Percentiles rank a stretch among this genome's conserved stretches.
Evolutionary conservation across 257 asterid genomes (phyloP).

Genomic region (Nicotiana knightiana): DNA sequence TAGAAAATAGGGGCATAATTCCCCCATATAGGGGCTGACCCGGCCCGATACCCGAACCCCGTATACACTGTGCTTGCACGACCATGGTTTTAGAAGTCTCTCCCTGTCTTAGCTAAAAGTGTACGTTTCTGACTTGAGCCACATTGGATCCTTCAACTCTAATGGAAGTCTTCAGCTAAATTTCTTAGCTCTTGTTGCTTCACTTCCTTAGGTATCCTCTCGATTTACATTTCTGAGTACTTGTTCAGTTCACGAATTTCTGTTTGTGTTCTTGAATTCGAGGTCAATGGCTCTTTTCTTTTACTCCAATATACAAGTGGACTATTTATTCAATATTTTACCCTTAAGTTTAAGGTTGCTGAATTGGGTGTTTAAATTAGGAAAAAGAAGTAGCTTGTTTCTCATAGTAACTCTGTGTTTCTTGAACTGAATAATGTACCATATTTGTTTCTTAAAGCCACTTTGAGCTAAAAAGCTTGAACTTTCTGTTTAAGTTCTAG

Average conservation of each 20-base stretch:
- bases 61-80: neutral
- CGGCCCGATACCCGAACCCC: neutral
- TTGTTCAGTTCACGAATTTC: neutral
- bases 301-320: neutral
- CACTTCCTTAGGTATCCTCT: neutral
- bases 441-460: neutral
- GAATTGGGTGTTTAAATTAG: neutral
- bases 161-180: neutral
- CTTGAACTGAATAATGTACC: neutral
- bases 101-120: neutral
- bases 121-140: neutral
- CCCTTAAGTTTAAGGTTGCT: neutral
- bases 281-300: neutral
- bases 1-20: too few relatives aligned
- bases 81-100: neutral
- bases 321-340: neutral
- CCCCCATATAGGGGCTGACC: neutral
- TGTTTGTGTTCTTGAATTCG: neutral
- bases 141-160: slow-evolving; percentile 3
- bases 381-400: neutral
- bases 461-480: neutral
- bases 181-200: too few relatives aligned
- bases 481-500: neutral
- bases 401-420: neutral
- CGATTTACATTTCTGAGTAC: neutral